These are phyloP conservation scores for Psilocybe azurescens DNA, from an alignment of 768 basidiomycete genomes.

Conservation along the genomic window DNA sequence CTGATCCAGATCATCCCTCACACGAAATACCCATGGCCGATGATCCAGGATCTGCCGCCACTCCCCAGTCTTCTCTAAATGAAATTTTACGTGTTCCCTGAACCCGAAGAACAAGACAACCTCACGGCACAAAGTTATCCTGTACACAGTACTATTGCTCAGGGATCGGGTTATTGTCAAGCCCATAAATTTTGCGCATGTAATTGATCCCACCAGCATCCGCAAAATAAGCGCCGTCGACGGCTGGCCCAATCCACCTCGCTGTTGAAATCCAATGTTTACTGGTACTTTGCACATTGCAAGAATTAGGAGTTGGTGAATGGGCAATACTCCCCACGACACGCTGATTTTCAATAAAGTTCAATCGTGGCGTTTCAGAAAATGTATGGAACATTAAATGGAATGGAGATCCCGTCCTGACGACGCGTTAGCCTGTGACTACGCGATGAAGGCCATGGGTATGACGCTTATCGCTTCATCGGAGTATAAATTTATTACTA, in stretches of 20 bases:
- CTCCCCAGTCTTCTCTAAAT: not conserved
- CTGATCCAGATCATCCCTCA: conserved; percentile 26
- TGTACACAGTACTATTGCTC: conserved; percentile 8
- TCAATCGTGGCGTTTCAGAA: no score
- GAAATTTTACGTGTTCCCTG: not conserved
- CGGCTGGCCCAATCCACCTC: conserved; percentile 11
- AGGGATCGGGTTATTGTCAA: not conserved
- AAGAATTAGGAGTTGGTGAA: conserved; percentile 7
- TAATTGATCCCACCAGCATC: not conserved
- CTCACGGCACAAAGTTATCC: conserved; percentile 5
- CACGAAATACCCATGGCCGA: conserved; percentile 7
- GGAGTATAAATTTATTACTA: conserved; percentile 1
- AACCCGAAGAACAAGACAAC: not conserved
- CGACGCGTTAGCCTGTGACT: conserved; percentile 7
- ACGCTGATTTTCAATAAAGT: no score
- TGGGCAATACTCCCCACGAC: no score
- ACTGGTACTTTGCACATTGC: conserved; percentile 7
- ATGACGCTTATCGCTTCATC: not conserved
- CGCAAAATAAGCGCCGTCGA: not conserved
- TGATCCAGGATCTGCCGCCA: conserved; percentile 6
- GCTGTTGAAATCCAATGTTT: conserved; percentile 12
- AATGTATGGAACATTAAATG: conserved; percentile 6
- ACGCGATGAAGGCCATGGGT: conserved; percentile 7
- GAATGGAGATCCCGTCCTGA: conserved; percentile 15
- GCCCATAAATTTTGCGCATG: conserved; percentile 2